Base-by-base conservation (phyloP, 192 early-diverging fungal genomes). In the Entophlyctis helioformis region DNA sequence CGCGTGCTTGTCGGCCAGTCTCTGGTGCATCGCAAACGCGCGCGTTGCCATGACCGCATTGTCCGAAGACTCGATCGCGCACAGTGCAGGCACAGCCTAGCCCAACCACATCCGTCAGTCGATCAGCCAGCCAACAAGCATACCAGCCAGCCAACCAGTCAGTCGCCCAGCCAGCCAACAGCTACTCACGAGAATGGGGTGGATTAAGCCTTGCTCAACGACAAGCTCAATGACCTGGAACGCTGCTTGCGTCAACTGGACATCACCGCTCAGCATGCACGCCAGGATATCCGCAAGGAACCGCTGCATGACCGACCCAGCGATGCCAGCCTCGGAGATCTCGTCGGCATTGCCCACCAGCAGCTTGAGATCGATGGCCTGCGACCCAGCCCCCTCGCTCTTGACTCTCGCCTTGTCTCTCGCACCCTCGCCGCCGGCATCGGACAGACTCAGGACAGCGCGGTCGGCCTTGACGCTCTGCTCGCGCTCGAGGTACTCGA, bases 131-230 rank as follows among this genome's bases (percentile, higher is more conserved):
- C 1, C 16, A 12, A 1, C 10, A 5, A 39, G 8, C 16, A 27
- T 41, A 42, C n/a, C 12, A 3, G 22, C 20, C 2, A 22, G 36
- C 12, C 1, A 41, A 41, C 12, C 22, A 15, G 16, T 41, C n/a
- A 41, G 12, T 1, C n/a, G 1, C 11, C 39, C 20, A 44, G 9
- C 9, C 26, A 57, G 35, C 2, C 5, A 32, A 10, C 31, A 10
- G 8, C 23, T 25, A 56, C 58, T 49, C 50, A 83, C 80, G 47
- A 78, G 60, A 12, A 86, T 67, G 5, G 94, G 94, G 57, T 94
- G 90, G 9, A 84, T 88, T 18, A 95, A 64, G 0, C 91, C 91
- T 52, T 94, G 89, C 43, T 85, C 78, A n/a, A 91, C 56, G 23
- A 91, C 84, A n/a, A 83, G 65, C 6, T 66, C 64, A 5, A 95